Conservation (phyloP, 306 rosid genomes). For the Rosa chinensis region DNA sequence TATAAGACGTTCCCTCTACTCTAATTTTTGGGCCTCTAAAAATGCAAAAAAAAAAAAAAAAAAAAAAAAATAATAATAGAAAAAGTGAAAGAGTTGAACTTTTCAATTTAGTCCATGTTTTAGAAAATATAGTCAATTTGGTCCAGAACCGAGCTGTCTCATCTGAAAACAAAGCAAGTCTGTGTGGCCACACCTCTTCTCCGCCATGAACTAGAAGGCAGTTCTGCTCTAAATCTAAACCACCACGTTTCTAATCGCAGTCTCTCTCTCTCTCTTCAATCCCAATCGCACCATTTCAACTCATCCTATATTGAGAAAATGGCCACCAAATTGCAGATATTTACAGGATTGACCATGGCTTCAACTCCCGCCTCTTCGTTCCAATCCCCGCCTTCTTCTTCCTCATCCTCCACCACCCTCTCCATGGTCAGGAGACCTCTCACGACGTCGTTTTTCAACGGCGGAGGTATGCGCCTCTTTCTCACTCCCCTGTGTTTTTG, state of each 20-base stretch:
- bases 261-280: background rate
- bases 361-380: slow-evolving; percentile 42
- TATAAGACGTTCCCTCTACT: too few relatives aligned
- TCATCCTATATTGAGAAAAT: slow-evolving; percentile 24
- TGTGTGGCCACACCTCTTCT: background rate
- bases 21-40: too few relatives aligned
- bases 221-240: background rate
- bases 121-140: background rate
- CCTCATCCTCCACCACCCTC: slow-evolving; percentile 32
- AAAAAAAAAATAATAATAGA: too few relatives aligned
- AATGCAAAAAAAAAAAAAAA: too few relatives aligned
- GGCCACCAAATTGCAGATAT: slow-evolving; percentile 51
- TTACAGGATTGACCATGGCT: slow-evolving; percentile 52
- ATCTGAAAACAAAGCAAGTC: background rate
- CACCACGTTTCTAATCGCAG: background rate
- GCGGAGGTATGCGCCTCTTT: slow-evolving; percentile 35
- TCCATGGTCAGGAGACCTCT: slow-evolving; percentile 52
- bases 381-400: slow-evolving; percentile 44
- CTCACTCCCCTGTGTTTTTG: background rate
- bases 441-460: slow-evolving; percentile 54
- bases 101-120: too few relatives aligned
- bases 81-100: too few relatives aligned
- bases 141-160: background rate
- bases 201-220: slow-evolving; percentile 11
- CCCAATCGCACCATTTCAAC: background rate